Evolutionary conservation across 1,284 basidiomycete species (phyloP), one percentile per base, ranked within the genome.

Genomic region (Fomitopsis schrenkii): DNA sequence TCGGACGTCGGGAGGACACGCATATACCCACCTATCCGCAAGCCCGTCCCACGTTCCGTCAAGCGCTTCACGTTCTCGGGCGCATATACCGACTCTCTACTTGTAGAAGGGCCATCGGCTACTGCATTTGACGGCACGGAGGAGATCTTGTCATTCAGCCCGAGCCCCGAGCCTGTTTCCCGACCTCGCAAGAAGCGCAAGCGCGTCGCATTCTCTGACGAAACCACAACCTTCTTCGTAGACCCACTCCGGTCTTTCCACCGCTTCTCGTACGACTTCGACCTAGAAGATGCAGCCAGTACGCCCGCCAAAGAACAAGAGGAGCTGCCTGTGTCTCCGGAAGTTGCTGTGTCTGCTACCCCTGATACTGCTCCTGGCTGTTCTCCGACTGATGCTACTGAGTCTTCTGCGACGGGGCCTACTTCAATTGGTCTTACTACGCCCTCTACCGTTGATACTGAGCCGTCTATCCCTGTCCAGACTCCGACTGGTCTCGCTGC

Each of bases 181-280:
- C 55, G 26, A 14, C 54, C 54, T 8, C 54, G 55, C 15, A 28
- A 50, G 40, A 60, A 57, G 22, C 44, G 54, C 54, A 60, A 60
- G 38, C 28, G 45, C 33, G 41, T 57, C 7, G 40, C 19, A 17
- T 60, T 50, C 44, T 42, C 38, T 9, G 38, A 36, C 28, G 33
- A 36, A 30, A 54, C 35, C 38, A 15, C n/a, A 15, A 50, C 48
- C 9, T 50, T 50, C 48, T 14, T 54, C 35, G 35, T 54, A 6
- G 52, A 54, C 15, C 52, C 35, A 1, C 36, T 22, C 36, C 52
- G 33, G 5, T 54, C 52, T 40, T 33, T 36, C 26, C 55, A 33
- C 48, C 46, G 46, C 46, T 50, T 53, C 33, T 30, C 52, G 17
- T 54, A 9, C 15, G n/a, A 36, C 35, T 6, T 30, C 8, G 52